These are phyloP conservation scores for Termitomyces sp. DNA, from an alignment of 768 basidiomycete species.

Conservation along the genomic window DNA sequence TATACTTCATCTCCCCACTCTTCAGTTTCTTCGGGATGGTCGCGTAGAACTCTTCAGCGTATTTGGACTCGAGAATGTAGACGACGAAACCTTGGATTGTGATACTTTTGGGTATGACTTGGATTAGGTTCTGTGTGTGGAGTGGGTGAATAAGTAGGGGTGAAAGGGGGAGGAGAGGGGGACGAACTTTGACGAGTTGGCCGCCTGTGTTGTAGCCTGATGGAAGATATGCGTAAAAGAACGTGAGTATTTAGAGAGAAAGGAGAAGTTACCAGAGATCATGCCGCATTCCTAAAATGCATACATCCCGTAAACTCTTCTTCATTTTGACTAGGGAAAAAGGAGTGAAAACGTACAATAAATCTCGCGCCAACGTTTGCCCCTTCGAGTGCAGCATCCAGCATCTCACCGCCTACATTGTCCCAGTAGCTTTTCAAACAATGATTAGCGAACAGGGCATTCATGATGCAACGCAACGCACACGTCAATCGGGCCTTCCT, in stretches of 20 bases:
- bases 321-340: too few species aligned
- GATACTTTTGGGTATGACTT: conserved; percentile 40
- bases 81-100: conserved; percentile 40
- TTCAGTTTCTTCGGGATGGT: conserved; percentile 40
- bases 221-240: neutral
- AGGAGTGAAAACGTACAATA: conserved; percentile 35
- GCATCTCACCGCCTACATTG: conserved; percentile 57
- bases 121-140: conserved; percentile 33
- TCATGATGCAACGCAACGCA: conserved; percentile 18
- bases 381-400: conserved; percentile 54
- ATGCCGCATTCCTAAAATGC: conserved; percentile 39
- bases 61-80: conserved; percentile 29
- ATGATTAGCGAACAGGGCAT: neutral
- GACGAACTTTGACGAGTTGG: conserved; percentile 17
- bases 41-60: conserved; percentile 39
- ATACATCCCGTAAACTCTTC: neutral
- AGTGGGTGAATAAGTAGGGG: too few species aligned
- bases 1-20: conserved; percentile 45
- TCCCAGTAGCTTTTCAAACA: conserved; percentile 44
- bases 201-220: conserved; percentile 33
- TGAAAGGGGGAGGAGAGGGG: too few species aligned
- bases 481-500: conserved; percentile 53
- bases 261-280: conserved; percentile 24
- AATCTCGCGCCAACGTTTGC: conserved; percentile 47
- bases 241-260: neutral